Conservation (phyloP, 164 flowering plant species). For the Sextonia rubra region DNA sequence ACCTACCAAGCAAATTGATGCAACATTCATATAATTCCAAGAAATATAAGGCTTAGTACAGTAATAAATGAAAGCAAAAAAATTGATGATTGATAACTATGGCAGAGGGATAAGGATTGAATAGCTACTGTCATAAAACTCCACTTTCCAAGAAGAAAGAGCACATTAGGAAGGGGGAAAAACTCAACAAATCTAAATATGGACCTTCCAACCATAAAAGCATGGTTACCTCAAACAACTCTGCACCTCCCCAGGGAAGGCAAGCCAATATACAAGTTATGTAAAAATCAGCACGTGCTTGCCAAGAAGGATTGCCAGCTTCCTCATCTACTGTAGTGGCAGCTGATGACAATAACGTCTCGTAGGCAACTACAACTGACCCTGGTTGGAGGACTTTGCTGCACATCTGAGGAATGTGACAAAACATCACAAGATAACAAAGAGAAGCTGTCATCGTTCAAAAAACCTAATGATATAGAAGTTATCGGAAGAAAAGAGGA, state of each 20-base stretch:
- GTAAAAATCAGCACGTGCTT: slow-evolving; percentile 91
- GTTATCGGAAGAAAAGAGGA: too few species aligned
- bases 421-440: not conserved
- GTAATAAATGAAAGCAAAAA: too few species aligned
- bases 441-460: too few species aligned
- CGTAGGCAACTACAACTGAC: slow-evolving; percentile 71
- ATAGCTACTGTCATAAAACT: not conserved
- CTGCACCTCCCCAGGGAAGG: slow-evolving; percentile 98
- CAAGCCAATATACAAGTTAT: slow-evolving; percentile 81
- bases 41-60: too few species aligned
- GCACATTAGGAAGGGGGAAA: not conserved
- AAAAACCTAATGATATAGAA: too few species aligned
- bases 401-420: slow-evolving; percentile 57
- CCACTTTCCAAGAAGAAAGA: not conserved
- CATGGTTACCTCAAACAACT: slow-evolving; percentile 68
- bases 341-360: slow-evolving; percentile 83
- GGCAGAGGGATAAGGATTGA: not conserved
- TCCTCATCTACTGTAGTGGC: slow-evolving; percentile 96
- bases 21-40: too few species aligned
- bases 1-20: too few species aligned
- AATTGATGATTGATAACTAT: not conserved
- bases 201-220: slow-evolving; percentile 4
- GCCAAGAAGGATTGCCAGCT: slow-evolving; percentile 98
- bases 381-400: slow-evolving; percentile 84
- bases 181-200: not conserved